Conservation (phyloP, 805 yeast species). For the Peterozyma toletana region DNA sequence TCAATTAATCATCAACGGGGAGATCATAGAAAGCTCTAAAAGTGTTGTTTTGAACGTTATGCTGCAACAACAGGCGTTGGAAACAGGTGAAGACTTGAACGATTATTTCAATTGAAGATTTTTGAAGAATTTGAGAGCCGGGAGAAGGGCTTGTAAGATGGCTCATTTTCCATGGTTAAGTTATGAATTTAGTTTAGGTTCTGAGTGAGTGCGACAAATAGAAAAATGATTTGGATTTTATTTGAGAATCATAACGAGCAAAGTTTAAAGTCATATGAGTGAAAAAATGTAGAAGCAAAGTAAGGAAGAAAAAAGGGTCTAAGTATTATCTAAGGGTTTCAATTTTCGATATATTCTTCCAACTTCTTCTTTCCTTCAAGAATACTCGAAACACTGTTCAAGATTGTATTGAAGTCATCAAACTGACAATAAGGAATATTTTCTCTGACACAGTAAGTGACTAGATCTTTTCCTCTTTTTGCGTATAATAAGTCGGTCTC, state of each 20-base stretch:
- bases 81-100: slow-evolving; percentile 50
- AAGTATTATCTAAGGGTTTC: slow-evolving; percentile 1
- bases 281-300: background rate
- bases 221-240: background rate
- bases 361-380: slow-evolving; percentile 32
- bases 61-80: slow-evolving; percentile 81
- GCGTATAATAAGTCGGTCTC: slow-evolving; percentile 94
- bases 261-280: background rate
- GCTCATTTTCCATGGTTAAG: too few relatives aligned
- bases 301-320: background rate
- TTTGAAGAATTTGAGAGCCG: background rate
- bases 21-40: slow-evolving; percentile 74
- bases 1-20: slow-evolving; percentile 85
- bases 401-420: slow-evolving; percentile 68
- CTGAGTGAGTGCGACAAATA: background rate
- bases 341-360: slow-evolving; percentile 26
- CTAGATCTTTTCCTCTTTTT: slow-evolving; percentile 83
- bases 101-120: slow-evolving; percentile 2
- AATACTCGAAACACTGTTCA: slow-evolving; percentile 49
- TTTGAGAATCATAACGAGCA: background rate
- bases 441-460: slow-evolving; percentile 75
- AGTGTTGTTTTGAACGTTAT: slow-evolving; percentile 73
- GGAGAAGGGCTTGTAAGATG: too few relatives aligned
- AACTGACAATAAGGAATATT: slow-evolving; percentile 82
- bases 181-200: background rate